phyloP scores from a whole-genome alignment of 2,329 filamentous ascomycete genomes.

The Botrytis squamosa region DNA sequence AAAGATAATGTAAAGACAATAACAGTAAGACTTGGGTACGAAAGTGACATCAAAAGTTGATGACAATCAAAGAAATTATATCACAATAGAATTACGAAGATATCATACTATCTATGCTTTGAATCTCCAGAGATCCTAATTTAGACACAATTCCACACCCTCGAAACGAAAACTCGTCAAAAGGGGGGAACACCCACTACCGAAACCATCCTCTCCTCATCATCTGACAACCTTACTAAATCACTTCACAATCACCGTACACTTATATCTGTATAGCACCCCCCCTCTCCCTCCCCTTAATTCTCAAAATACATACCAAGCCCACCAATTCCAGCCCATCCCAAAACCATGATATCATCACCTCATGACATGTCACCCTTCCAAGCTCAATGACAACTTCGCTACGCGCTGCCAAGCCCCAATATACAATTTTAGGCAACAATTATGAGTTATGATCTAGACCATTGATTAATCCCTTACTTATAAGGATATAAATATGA shows the following conservation, averaged over 20 bases:
- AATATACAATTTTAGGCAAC: not conserved
- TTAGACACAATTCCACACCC: not conserved
- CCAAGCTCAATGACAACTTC: not conserved
- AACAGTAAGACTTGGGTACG: not conserved
- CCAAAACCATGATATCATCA: not conserved
- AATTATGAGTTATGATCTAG: not conserved
- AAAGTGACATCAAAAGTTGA: not conserved
- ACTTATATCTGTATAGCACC: no score
- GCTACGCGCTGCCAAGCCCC: not conserved
- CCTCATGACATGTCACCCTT: not conserved
- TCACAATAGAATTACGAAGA: not conserved
- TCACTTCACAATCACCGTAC: no score
- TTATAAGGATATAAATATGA: no score
- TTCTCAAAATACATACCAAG: not conserved
- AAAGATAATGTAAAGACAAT: not conserved
- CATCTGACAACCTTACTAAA: not conserved
- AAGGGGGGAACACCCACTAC: not conserved
- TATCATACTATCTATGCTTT: rapidly evolving
- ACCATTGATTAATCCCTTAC: rapidly evolving
- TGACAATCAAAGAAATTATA: not conserved
- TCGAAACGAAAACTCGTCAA: not conserved
- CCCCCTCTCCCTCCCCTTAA: no score
- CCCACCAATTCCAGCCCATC: not conserved
- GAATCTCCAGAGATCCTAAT: rapidly evolving
- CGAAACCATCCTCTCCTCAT: not conserved